Evolutionary conservation across 2,329 filamentous ascomycete species (phyloP), one percentile per base, ranked within the genome.

Genomic region (Aspergillus eucalypticola): DNA sequence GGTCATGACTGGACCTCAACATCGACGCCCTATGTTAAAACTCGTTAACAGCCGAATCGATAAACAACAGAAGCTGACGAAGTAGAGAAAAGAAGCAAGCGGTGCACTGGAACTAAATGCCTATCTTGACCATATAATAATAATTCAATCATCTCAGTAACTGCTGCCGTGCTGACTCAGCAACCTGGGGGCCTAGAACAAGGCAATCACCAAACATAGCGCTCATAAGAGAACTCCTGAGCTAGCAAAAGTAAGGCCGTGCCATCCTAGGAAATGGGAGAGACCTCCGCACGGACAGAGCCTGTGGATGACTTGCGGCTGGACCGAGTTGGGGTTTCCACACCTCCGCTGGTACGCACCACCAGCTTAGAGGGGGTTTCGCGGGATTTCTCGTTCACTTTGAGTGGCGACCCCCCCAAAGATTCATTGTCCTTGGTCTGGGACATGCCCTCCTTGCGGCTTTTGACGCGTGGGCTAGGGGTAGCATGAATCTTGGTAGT

Each of bases 391-490:
- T 64, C 65, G 23, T 56, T 66, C 19, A 68, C 66, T 53, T 63
- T 65, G 50, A 59, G 60, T 5, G 65, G 59, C 2, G 61, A 64
- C 32, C 67, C 63, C 27, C 60, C 42, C 13, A 55, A 21, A 55
- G 44, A 46, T 52, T 68, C 65, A 41, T 70, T 69, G 19, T 68
- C 68, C 44, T 65, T 66, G 10, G 63, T 65, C 46, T 61, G 60
- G 49, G 64, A 62, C 52, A 67, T 63, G 11, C 64, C 63, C 56
- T 76, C 74, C 57, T 77, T 77, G 46, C 68, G 71, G 54, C 74
- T 66, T 52, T 69, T 73, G 46, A 77, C 59, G 23, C 70, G 67
- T 3, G 65, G 66, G 51, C 67, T 75, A 0, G 73, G 75, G 39
- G 71, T 76, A n/a, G 68, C 62, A 25, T 71, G 64, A n/a, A 71